phyloP scores from a whole-genome alignment of 2,329 filamentous ascomycete species.

The Juglanconis sp. region DNA sequence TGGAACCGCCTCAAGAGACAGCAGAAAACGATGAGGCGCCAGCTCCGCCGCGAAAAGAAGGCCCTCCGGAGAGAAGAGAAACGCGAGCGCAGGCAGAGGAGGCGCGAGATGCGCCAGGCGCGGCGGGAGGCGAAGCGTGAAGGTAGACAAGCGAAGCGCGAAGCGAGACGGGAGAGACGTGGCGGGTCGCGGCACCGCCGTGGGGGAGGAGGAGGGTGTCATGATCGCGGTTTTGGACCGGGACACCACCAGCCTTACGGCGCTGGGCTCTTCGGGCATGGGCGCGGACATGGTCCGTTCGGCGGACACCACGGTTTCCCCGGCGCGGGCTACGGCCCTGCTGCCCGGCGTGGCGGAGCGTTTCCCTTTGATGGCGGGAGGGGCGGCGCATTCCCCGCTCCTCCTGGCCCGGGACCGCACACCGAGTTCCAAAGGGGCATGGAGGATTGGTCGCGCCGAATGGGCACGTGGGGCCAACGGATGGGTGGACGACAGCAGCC shows the following conservation, averaged over 20 bases:
- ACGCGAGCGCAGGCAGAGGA: slow-evolving; percentile 29
- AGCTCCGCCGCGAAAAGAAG: slow-evolving; percentile 30
- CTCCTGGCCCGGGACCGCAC: background rate
- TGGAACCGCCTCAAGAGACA: slow-evolving; percentile 41
- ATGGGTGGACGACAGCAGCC: background rate
- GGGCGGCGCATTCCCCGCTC: background rate
- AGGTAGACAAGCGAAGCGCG: slow-evolving; percentile 19
- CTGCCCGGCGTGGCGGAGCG: background rate
- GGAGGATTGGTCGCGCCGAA: slow-evolving; percentile 8
- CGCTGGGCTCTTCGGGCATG: background rate
- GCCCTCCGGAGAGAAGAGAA: slow-evolving; percentile 27
- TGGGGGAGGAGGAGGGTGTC: background rate
- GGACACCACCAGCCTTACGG: background rate
- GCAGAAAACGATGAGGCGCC: slow-evolving; percentile 29
- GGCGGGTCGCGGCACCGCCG: background rate
- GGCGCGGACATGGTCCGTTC: background rate
- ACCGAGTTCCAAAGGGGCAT: slow-evolving; percentile 2
- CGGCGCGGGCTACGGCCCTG: slow-evolving; percentile 7
- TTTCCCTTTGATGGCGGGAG: slow-evolving; percentile 1
- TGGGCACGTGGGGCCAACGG: slow-evolving; percentile 3
- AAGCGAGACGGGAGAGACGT: slow-evolving; percentile 19
- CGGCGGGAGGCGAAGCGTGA: slow-evolving; percentile 29
- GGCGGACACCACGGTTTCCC: background rate
- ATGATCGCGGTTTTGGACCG: background rate
- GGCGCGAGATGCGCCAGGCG: slow-evolving; percentile 28